phyloP scores from a whole-genome alignment of 2,329 filamentous ascomycete species.

The Colletotrichum orbiculare region DNA sequence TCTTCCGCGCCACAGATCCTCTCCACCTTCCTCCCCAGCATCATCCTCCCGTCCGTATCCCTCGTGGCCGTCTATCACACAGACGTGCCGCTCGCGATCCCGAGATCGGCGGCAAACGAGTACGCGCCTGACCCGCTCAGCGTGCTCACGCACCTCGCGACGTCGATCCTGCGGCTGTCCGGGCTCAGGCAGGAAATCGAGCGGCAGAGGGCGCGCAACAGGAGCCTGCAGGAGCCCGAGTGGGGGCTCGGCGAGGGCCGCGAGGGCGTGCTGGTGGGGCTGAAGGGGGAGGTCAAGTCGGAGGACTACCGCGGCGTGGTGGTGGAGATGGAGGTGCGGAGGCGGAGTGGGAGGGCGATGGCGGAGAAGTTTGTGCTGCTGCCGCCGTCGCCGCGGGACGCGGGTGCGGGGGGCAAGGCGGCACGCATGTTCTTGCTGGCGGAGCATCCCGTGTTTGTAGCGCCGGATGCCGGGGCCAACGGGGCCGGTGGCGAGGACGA shows the following conservation, averaged over 20 bases:
- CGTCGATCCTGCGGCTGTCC: constrained; percentile 80
- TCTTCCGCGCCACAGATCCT: constrained; percentile 66
- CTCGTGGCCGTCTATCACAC: constrained; percentile 85
- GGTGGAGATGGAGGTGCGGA: constrained; percentile 85
- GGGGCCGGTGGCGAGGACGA: constrained; percentile 54
- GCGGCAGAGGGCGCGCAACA: constrained; percentile 78
- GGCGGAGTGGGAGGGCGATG: constrained; percentile 83
- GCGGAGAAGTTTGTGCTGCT: constrained; percentile 71
- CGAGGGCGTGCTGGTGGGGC: constrained; percentile 81
- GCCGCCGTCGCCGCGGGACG: constrained; percentile 38
- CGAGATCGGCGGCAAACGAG: constrained; percentile 52
- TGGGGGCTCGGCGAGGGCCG: constrained; percentile 82
- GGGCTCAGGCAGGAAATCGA: constrained; percentile 80
- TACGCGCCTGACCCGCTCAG: constrained; percentile 78
- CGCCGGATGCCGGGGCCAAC: constrained; percentile 50
- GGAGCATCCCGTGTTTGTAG: constrained; percentile 78
- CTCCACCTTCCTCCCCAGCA: constrained; percentile 75
- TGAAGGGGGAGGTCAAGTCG: constrained; percentile 61
- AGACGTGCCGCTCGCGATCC: constrained; percentile 74
- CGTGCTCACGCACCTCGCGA: constrained; percentile 86
- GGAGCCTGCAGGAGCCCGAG: constrained; percentile 78
- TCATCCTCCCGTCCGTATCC: constrained; percentile 74
- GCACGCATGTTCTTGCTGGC: constrained; percentile 70
- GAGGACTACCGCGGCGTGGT: constrained; percentile 65
- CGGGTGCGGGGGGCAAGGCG: constrained; percentile 19